Conservation (phyloP, 345 rosid species). For the Murraya paniculata region DNA sequence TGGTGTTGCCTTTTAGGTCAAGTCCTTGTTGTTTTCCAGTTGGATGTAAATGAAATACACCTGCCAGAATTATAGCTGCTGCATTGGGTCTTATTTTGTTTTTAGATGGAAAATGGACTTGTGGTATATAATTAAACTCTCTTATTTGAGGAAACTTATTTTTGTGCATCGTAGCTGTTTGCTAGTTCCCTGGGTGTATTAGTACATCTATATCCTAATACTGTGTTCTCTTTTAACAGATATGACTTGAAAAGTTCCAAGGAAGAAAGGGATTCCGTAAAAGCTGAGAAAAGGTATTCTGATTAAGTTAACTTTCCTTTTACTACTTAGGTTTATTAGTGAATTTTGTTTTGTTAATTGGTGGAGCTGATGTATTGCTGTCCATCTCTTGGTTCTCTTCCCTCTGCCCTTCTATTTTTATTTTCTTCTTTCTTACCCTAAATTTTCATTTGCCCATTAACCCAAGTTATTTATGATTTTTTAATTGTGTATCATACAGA, state of each 20-base stretch:
- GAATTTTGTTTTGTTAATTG: constrained; percentile 10
- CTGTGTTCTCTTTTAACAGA: constrained; percentile 35
- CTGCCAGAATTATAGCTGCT: background rate
- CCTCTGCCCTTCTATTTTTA: background rate
- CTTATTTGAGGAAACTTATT: background rate
- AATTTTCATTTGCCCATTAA: background rate
- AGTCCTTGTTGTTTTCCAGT: background rate
- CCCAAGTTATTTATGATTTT: background rate
- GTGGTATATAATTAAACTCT: background rate
- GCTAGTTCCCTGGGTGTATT: background rate
- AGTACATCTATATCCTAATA: background rate
- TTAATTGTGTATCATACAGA: constrained; percentile 37
- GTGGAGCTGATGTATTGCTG: constrained; percentile 10
- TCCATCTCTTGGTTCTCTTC: background rate
- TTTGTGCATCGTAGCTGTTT: background rate
- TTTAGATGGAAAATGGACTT: background rate
- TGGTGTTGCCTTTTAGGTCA: background rate
- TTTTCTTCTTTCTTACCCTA: background rate
- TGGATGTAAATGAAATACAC: background rate
- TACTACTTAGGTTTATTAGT: background rate
- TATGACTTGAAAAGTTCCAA: constrained; percentile 62
- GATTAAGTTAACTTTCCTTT: background rate
- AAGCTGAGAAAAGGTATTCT: constrained; percentile 57
- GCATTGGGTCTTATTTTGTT: background rate
- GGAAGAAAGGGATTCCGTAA: constrained; percentile 60